A percentile compares a stretch with the other conserved stretches of the same genome.
phyloP scores from a whole-genome alignment of 2,329 filamentous ascomycete species.

The Colletotrichum liriopes region DNA sequence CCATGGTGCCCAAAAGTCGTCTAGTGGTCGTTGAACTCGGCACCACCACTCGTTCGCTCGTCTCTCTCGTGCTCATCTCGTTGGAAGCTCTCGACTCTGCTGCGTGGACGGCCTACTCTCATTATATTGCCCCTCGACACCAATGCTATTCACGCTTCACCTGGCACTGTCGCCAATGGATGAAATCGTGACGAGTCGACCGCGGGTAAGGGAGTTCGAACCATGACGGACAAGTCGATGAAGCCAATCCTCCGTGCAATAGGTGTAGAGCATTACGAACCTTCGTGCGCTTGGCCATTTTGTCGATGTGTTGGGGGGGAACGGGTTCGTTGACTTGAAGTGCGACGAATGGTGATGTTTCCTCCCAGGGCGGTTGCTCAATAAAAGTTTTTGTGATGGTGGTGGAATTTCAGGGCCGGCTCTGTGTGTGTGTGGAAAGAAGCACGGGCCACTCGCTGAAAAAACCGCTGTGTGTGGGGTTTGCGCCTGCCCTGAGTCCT shows the following conservation, averaged over 20 bases:
- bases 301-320: slow-evolving; percentile 62
- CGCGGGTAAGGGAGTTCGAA: slow-evolving; percentile 26
- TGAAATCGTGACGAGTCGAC: slow-evolving; percentile 3
- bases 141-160: background rate
- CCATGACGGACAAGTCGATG: slow-evolving; percentile 27
- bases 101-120: background rate
- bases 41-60: slow-evolving; percentile 7
- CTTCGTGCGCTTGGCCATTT: slow-evolving; percentile 94
- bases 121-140: background rate
- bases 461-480: slow-evolving; percentile 43
- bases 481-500: slow-evolving; percentile 23
- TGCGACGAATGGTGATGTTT: slow-evolving; percentile 45
- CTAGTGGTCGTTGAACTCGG: slow-evolving; percentile 1
- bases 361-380: slow-evolving; percentile 49
- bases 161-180: slow-evolving; percentile 31
- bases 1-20: background rate
- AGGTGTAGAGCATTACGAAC: slow-evolving; percentile 41
- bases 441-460: slow-evolving; percentile 40
- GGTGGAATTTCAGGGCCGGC: slow-evolving; percentile 52
- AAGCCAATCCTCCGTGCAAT: slow-evolving; percentile 20
- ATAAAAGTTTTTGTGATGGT: slow-evolving; percentile 53
- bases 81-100: background rate
- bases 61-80: slow-evolving; percentile 35
- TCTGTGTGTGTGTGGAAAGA: slow-evolving; percentile 42
- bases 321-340: slow-evolving; percentile 45